These are phyloP conservation scores for Citrus maxima DNA, from an alignment of 345 rosid genomes.

Conservation along the genomic window DNA sequence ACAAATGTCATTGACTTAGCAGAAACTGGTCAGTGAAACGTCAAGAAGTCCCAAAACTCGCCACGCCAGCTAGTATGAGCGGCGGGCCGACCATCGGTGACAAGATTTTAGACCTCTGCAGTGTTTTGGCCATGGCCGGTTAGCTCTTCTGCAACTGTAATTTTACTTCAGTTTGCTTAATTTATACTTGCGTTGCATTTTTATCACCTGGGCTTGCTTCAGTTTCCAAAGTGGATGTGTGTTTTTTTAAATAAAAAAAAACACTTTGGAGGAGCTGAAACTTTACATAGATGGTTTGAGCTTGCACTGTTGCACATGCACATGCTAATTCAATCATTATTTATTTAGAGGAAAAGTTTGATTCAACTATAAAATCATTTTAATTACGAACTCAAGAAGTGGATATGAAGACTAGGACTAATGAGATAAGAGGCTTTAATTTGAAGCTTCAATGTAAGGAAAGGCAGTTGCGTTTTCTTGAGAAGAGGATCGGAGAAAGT, in stretches of 20 bases:
- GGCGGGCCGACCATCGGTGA: not conserved
- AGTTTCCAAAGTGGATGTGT: not conserved
- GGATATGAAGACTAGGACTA: not conserved
- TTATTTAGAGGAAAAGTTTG: not conserved
- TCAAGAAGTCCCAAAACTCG: not conserved
- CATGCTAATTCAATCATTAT: not conserved
- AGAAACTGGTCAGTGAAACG: no score
- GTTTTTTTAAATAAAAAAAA: not conserved
- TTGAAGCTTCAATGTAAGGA: slow-evolving; percentile 8
- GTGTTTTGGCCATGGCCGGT: not conserved
- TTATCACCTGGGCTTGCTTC: not conserved
- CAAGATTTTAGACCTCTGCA: not conserved
- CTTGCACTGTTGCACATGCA: not conserved
- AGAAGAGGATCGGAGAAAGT: not conserved
- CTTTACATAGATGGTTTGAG: not conserved
- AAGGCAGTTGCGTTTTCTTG: not conserved
- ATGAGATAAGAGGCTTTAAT: not conserved
- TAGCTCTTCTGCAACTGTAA: not conserved
- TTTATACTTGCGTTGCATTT: no score
- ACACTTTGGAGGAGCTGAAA: not conserved
- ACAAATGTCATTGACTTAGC: no score
- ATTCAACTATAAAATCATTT: not conserved
- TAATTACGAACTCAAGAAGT: not conserved
- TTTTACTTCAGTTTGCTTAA: not conserved
- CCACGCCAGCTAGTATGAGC: not conserved